Base-by-base conservation (phyloP, 176 grass and related monocot genomes). In the Leersia perrieri region DNA sequence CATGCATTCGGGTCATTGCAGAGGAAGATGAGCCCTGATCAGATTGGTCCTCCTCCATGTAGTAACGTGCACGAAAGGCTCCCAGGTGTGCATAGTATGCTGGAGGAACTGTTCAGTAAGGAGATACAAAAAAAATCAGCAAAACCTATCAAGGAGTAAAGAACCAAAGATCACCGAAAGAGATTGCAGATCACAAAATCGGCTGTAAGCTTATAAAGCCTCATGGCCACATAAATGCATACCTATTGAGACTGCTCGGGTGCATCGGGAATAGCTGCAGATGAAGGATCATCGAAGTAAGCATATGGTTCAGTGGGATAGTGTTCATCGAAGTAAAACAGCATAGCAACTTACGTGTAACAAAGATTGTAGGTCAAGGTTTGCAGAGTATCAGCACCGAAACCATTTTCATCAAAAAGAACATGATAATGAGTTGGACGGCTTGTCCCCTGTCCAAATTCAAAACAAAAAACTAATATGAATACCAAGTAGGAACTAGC, bases 191-290 rank as follows among this genome's bases (percentile, higher is more conserved):
- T 53, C 7, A 53, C 16, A 51, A 51, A 35, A 18, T 7, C 11
- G 39, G 33, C 14, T 8, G 18, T 31, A 3, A 35, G 47, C 36
- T 64, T 13, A 63, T 76, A 4, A 11, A 11, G 18, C 13, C 23
- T 15, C 4, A 2, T 11, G 14, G 62, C 27, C 36, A 11, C 5
- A 71, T 3, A 3, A 38, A 53, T 68, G 38, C 66, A 9, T 75
- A 98, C 95, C 95, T 75, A 95, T 86, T 3, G 95, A 98, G 20
- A 95, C 92, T 16, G 95, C 89, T 11, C 92, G 78, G 4, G 95
- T 98, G 86, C 95, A 98, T 5, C 92, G 70, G 11, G 92, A 92
- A 20, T 98, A 95, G 5, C 94, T 97, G 38, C 68, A 23, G 33
- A 12, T 0, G 10, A 73, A 36, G 28, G 6, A 41, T 63, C 70